Evolutionary conservation across 2,329 filamentous ascomycete genomes (phyloP), one percentile per base, ranked within the genome.

Genomic region (Hymenoscyphus salicellus): DNA sequence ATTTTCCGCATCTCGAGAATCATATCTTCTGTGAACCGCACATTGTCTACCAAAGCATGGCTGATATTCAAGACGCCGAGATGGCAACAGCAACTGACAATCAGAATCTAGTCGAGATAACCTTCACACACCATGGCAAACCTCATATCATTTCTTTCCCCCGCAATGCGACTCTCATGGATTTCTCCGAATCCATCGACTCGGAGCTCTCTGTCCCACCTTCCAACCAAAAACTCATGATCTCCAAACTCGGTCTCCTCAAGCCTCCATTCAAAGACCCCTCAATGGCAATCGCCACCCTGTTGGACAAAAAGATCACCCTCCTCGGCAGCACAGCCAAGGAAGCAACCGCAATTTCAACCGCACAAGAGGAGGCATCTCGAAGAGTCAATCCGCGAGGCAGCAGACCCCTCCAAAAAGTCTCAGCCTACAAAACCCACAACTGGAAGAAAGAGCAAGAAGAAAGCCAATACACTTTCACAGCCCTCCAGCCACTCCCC

Each of bases 401-500:
- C 14, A 63, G 30, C 73, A 78, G 69, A 2, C 30, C 49, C 10
- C 30, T 55, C 10, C 46, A 79, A 78, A 65, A 73, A 74, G 64
- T 76, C 67, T 62, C 75, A 72, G 61, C 78, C 70, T 72, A 75
- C 78, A 74, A 79, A 77, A 77, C 75, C 72, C 72, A 78, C 76
- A 81, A 79, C 74, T 75, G 78, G 76, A 80, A 80, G 70, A 80
- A 79, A 65, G 73, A 76, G 58, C 74, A 73, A 62, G 74, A 74
- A 63, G 73, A 73, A 86, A 86, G 82, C 23, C 82, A 81, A 65
- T 97, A 96, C 79, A 96, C 91, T 0, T 99, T 99, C 78, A 84
- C 89, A 68, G 85, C 86, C 0, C 81, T 98, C 0, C 84, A 87
- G 0, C 91, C 93, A 0, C 83, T 99, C 0, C 79, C 85, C 0